Evolutionary conservation across 371 early-diverging fungal genomes (phyloP).

Genomic region (Apophysomyces sp.): DNA sequence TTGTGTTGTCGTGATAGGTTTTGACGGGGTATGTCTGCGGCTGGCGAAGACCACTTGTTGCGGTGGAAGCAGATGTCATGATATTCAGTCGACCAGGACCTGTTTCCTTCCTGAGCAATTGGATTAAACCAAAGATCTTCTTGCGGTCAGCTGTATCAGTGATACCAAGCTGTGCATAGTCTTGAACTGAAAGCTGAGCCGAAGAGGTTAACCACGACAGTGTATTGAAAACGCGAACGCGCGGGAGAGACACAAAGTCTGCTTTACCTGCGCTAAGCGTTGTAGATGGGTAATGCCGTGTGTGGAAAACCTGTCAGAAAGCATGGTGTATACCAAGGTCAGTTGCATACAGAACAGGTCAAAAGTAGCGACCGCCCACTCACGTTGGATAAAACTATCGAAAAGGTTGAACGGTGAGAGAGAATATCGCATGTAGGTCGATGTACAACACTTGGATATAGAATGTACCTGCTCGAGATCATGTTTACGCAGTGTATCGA

Average conservation of each 20-base stretch:
- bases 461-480: slow-evolving; percentile 1
- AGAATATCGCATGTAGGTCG: neutral
- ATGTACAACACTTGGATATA: neutral
- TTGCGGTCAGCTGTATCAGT: slow-evolving; percentile 77
- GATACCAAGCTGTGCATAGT: slow-evolving; percentile 80
- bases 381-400: neutral
- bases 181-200: slow-evolving; percentile 75
- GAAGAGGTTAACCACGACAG: neutral
- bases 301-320: slow-evolving; percentile 48
- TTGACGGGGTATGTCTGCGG: slow-evolving; percentile 15
- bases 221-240: neutral
- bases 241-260: neutral
- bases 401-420: neutral
- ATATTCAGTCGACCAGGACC: slow-evolving; percentile 11
- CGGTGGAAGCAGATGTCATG: slow-evolving; percentile 18
- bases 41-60: slow-evolving; percentile 25
- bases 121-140: slow-evolving; percentile 72
- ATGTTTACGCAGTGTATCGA: slow-evolving; percentile 1
- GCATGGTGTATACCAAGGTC: neutral
- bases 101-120: slow-evolving; percentile 37
- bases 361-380: neutral
- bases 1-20: neutral
- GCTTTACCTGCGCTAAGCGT: slow-evolving; percentile 52
- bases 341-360: neutral
- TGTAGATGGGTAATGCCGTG: slow-evolving; percentile 64